Base-by-base conservation (phyloP, 164 flowering plant genomes). In the Chloranthus sessilifolius region DNA sequence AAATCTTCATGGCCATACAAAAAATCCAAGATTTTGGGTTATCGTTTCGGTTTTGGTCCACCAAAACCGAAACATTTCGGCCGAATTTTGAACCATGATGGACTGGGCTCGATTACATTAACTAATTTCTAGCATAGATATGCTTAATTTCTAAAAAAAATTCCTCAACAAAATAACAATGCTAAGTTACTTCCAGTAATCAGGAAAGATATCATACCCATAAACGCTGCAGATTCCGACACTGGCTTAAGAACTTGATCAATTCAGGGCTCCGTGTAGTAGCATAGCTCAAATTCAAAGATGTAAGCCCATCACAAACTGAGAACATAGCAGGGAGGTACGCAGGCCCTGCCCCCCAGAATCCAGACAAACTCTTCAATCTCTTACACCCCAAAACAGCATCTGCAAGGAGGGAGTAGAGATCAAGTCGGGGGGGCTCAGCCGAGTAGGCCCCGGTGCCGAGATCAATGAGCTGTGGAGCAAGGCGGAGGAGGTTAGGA, bases 331-430 rank as follows among this genome's bases (percentile, higher is more conserved):
- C 76, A 0, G 88, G 83, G 37, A 89, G 75, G 33, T 72, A 82
- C 14, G 68, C 51, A 6, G 88, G 86, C 29, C 61, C 75, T 6
- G 73, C 87, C 57, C 81, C 95, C 92, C 90, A 91, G 53, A 91
- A 82, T n/a, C 95, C 98, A 53, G 98, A 91, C 43, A 91, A 67
- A 58, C 80, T 70, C 74, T 65, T 76, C 29, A 91, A 76, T 31
- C 70, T 63, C 63, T 79, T 88, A 69, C 95, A 88, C 23, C 63
- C 58, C 10, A 80, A 65, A 56, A 91, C 73, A 20, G 95, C 92
- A 40, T 69, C 75, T 4, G 67, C 55, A 42, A 91, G 63, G 50
- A 65, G 75, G 14, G 79, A 58, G 55, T 74, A 77, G 19, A 76
- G 65, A 43, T 91, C 94, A 1, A 83, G 62, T 14, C 72, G 73